Evolutionary conservation across 768 basidiomycete genomes (phyloP), one percentile per base, ranked within the genome.

Genomic region (Suillus subalutaceus): DNA sequence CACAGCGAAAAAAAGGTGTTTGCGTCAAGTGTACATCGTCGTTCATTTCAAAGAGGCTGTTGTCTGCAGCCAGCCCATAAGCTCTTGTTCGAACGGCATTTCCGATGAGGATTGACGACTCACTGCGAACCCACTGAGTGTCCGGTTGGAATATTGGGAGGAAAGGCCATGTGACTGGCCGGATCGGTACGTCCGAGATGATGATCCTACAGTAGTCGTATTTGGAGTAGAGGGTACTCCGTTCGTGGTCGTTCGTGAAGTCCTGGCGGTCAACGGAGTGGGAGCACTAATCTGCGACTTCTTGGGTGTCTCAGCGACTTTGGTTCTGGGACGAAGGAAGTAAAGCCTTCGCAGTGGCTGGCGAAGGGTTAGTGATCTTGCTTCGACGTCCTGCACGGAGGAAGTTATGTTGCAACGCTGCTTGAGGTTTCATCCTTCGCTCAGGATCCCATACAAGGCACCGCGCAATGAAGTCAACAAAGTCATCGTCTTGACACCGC

Each of bases 391-490:
- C 87, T 32, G 88, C 85, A 23, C 89, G 82, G 66, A 97, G 84
- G 80, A 95, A 98, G 13, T 93, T 91, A 79, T 98, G 97, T 30
- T 95, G 88, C 81, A 98, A 77, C 1, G 97, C 97, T 12, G 91
- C 86, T 71, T 95, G 92, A 5, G 97, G 97, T 77, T 97, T 99
- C 75, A 99, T 85, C 40, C 97, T 87, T 61, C 93, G 87, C 72
- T 99, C 97, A 10, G 97, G 97, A 80, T 99, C 97, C 96, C 96
- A 99, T 37, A 93, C 85, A n/a, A 99, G 84, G 79, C 97, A 99
- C 76, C 97, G 98, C 1, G 93, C 85, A 69, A 99, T 91, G 76
- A 99, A 99, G 79, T 99, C 97, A 65, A 99, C 84, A 70, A 99
- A 99, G 53, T 93, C 89, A 66, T 97, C 94, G 74, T 99, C 97